Percentiles rank a stretch among this genome's conserved stretches.
phyloP scores from a whole-genome alignment of 768 basidiomycete species.

The Rickenella mellea region DNA sequence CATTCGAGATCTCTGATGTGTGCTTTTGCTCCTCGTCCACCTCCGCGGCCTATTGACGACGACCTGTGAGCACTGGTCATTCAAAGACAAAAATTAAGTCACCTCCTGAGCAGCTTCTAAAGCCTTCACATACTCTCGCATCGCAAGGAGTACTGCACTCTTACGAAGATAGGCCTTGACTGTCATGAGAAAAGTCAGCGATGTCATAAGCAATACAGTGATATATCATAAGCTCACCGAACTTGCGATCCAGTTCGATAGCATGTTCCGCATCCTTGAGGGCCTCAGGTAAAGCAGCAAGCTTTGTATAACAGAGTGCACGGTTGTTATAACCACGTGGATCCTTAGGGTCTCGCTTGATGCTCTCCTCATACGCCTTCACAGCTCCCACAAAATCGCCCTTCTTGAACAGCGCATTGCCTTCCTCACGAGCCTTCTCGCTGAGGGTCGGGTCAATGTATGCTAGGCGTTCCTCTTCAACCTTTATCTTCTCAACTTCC shows the following conservation, averaged over 20 bases:
- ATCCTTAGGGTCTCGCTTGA: slow-evolving; percentile 89
- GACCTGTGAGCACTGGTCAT: neutral
- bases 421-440: slow-evolving; percentile 80
- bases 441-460: slow-evolving; percentile 86
- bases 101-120: slow-evolving; percentile 66
- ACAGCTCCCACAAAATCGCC: slow-evolving; percentile 91
- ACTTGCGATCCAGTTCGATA: slow-evolving; percentile 81
- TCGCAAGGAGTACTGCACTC: slow-evolving; percentile 70
- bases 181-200: slow-evolving; percentile 15
- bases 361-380: slow-evolving; percentile 88
- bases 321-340: slow-evolving; percentile 95
- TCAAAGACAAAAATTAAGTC: neutral
- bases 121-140: slow-evolving; percentile 88
- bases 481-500: slow-evolving; percentile 67
- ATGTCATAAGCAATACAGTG: slow-evolving; percentile 1
- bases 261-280: slow-evolving; percentile 93
- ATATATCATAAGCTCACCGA: slow-evolving; percentile 41
- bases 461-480: slow-evolving; percentile 67
- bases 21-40: slow-evolving; percentile 79
- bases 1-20: slow-evolving; percentile 70
- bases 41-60: slow-evolving; percentile 40
- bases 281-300: slow-evolving; percentile 87
- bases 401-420: slow-evolving; percentile 83
- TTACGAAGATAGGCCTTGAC: slow-evolving; percentile 97
- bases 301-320: slow-evolving; percentile 95